These are phyloP conservation scores for Alternaria incomplexa DNA, from an alignment of 2,329 filamentous ascomycete genomes.

Conservation along the genomic window DNA sequence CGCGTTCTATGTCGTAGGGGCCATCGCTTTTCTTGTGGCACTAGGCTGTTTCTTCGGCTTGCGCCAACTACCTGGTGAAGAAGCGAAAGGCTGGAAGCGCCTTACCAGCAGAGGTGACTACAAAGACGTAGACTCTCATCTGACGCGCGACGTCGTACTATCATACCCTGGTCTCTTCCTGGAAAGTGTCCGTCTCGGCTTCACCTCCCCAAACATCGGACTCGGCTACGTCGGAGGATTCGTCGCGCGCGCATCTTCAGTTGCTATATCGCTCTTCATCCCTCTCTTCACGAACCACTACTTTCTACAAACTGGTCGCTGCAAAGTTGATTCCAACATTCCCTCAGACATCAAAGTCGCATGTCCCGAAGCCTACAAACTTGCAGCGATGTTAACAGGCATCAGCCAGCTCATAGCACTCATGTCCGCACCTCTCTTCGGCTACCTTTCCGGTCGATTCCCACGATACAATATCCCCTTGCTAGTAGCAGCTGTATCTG, in stretches of 20 bases:
- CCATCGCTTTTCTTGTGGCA: conserved; percentile 73
- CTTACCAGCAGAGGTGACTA: conserved; percentile 38
- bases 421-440: conserved; percentile 84
- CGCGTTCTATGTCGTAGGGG: conserved; percentile 86
- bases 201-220: conserved; percentile 77
- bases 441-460: conserved; percentile 77
- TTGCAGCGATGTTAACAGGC: conserved; percentile 86
- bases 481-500: conserved; percentile 71
- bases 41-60: conserved; percentile 81
- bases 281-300: conserved; percentile 92
- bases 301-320: conserved; percentile 82
- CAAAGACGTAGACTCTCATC: conserved; percentile 24
- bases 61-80: conserved; percentile 70
- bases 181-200: conserved; percentile 64
- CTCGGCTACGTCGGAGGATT: conserved; percentile 93
- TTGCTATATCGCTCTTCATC: conserved; percentile 93
- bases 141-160: conserved; percentile 62
- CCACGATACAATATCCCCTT: conserved; percentile 73
- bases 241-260: conserved; percentile 90
- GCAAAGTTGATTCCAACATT: conserved; percentile 59
- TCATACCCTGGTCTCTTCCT: conserved; percentile 57
- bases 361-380: conserved; percentile 84
- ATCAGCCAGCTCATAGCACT: conserved; percentile 87
- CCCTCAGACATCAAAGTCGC: conserved; percentile 76
- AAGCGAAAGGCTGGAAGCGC: conserved; percentile 71